Evolutionary conservation across 306 rosid genomes (phyloP).

Genomic region (Quercus gilva): DNA sequence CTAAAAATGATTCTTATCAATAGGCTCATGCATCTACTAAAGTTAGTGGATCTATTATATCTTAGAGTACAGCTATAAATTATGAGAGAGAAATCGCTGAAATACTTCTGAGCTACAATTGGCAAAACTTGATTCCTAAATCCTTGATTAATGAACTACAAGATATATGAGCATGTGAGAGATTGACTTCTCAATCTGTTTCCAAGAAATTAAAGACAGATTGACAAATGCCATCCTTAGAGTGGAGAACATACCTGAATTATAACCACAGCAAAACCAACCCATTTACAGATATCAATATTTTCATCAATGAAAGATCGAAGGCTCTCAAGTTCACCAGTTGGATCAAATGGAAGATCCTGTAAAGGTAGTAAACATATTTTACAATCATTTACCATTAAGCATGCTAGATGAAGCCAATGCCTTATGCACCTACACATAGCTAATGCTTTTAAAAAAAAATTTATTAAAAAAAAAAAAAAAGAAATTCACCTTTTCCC

Average conservation of each 20-base stretch:
- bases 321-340: conserved; percentile 71
- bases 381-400: conserved; percentile 8
- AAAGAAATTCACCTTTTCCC: conserved; percentile 71
- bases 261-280: conserved; percentile 57
- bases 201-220: conserved; percentile 11
- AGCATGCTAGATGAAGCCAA: conserved; percentile 1
- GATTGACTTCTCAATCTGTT: conserved; percentile 7
- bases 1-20: no score
- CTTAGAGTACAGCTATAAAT: no score
- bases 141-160: neutral
- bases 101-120: neutral
- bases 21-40: no score
- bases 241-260: conserved; percentile 59
- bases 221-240: conserved; percentile 2
- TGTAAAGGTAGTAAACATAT: conserved; percentile 32
- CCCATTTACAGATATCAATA: conserved; percentile 72
- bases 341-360: conserved; percentile 89
- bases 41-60: no score
- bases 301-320: conserved; percentile 66
- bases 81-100: no score
- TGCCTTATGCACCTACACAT: conserved; percentile 12
- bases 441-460: neutral
- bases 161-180: neutral
- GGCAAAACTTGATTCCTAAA: neutral
- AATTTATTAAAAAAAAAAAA: neutral